Percentiles rank a stretch among this genome's conserved stretches.
phyloP scores from a whole-genome alignment of 495 filamentous ascomycete genomes.

The Choiromyces venosus region DNA sequence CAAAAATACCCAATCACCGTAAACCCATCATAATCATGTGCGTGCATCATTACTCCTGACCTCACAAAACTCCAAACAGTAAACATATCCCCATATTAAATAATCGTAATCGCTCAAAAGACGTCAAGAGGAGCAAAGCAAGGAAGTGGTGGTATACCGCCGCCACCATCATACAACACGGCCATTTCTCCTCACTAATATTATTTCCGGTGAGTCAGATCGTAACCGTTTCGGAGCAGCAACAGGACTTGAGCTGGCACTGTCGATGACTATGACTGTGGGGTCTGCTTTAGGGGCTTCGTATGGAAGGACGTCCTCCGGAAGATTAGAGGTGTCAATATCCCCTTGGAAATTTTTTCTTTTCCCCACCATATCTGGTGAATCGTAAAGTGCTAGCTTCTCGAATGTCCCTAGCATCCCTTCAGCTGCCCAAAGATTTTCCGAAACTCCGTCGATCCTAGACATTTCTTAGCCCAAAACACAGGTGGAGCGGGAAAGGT shows the following conservation, averaged over 20 bases:
- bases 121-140: background rate
- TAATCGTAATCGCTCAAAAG: background rate
- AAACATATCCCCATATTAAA: background rate
- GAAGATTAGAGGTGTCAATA: conserved; percentile 31
- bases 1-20: background rate
- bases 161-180: background rate
- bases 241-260: conserved; percentile 1
- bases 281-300: conserved; percentile 18
- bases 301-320: conserved; percentile 32
- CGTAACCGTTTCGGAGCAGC: conserved; percentile 22
- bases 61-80: background rate
- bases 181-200: background rate
- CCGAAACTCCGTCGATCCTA: conserved; percentile 38
- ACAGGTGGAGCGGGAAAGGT: background rate
- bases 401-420: conserved; percentile 36
- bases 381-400: conserved; percentile 36
- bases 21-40: background rate
- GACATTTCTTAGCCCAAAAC: conserved; percentile 4
- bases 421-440: conserved; percentile 39
- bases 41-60: background rate
- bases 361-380: conserved; percentile 16
- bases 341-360: conserved; percentile 34
- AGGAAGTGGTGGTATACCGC: background rate
- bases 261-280: background rate
- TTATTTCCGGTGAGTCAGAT: conserved; percentile 20